A percentile compares a stretch with the other conserved stretches of the same genome.
Evolutionary conservation across 2,329 filamentous ascomycete genomes (phyloP).

Genomic region (Dothidotthia symphoricarpi): DNA sequence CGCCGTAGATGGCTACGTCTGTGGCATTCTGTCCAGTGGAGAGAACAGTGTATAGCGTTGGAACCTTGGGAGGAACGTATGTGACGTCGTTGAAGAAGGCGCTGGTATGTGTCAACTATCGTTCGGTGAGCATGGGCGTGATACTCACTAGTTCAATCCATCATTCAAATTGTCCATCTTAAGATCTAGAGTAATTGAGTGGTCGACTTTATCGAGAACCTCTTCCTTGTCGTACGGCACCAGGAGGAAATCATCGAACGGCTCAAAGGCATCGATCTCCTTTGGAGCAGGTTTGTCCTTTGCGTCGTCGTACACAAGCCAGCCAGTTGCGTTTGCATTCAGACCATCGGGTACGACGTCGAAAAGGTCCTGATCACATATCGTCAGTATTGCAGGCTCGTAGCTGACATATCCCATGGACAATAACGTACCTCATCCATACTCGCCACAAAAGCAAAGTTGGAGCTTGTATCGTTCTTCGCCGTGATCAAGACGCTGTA

Average conservation of each 20-base stretch:
- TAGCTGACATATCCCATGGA: no score
- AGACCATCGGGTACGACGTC: conserved; percentile 64
- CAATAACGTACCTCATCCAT: conserved; percentile 48
- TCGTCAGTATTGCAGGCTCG: conserved; percentile 11
- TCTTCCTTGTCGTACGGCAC: conserved; percentile 65
- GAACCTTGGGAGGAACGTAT: conserved; percentile 72
- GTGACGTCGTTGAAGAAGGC: conserved; percentile 69
- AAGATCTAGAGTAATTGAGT: conserved; percentile 59
- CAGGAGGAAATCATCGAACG: conserved; percentile 72
- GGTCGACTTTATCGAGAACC: conserved; percentile 61
- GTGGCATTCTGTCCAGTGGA: conserved; percentile 54
- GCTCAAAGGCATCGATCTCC: conserved; percentile 59
- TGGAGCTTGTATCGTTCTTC: conserved; percentile 53
- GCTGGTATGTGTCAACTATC: conserved; percentile 17
- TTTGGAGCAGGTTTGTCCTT: conserved; percentile 52
- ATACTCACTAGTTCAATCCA: conserved; percentile 62
- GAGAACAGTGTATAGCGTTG: conserved; percentile 74
- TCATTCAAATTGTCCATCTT: conserved; percentile 66
- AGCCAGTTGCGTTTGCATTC: conserved; percentile 62
- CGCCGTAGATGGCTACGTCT: conserved; percentile 49
- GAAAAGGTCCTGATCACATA: conserved; percentile 52
- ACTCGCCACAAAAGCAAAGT: conserved; percentile 60
- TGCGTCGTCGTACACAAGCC: conserved; percentile 55
- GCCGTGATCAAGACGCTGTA: conserved; percentile 66
- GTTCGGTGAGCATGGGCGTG: background rate